Evolutionary conservation across 805 yeast genomes (phyloP), one percentile per base, ranked within the genome.

Genomic region (Metschnikowia lochheadii): DNA sequence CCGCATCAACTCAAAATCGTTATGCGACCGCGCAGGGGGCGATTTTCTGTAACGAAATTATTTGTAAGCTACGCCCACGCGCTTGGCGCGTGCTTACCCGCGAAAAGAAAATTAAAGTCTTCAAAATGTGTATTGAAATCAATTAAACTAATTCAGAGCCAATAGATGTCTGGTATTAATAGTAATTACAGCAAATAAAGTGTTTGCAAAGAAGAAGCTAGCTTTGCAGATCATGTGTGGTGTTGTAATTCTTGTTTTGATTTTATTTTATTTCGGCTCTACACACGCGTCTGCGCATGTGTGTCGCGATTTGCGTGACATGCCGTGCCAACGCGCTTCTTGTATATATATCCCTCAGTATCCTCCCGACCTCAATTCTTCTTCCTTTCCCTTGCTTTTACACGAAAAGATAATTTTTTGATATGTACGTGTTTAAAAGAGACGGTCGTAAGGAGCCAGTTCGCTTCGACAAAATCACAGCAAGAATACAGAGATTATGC

Each of bases 371-470:
- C 20, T 15, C 8, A 11, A 6, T 21, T 32, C 39, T 39, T 40
- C 45, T 32, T 39, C 33, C 33, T 46, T 33, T 40, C 33, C 15
- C 33, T 37, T 29, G 17, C 26, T 34, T 44, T 23, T 10, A 44
- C 40, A 21, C 46, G 37, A 11, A 18, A 42, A 15, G 31, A 33
- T 5, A 20, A 20, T n/a, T 11, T 44, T 34, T 15, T 17, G 14
- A 18, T 43, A 89, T 89, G 96, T 88, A 81, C 70, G 96, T 90
- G 62, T 79, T 76, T 66, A 89, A 89, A 69, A 85, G 96, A 82
- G 96, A 89, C 75, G 97, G 97, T 60, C 92, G 85, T 69, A 83
- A 85, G 70, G 97, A 90, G 75, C 94, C 92, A 37, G 97, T 91
- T 53, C 87, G 91, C 67, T 91, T 91, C 70, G 97, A 91, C 71